Percentiles rank a stretch among this genome's conserved stretches.
phyloP scores from a whole-genome alignment of 345 rosid species.

The Schrenkiella parvula region DNA sequence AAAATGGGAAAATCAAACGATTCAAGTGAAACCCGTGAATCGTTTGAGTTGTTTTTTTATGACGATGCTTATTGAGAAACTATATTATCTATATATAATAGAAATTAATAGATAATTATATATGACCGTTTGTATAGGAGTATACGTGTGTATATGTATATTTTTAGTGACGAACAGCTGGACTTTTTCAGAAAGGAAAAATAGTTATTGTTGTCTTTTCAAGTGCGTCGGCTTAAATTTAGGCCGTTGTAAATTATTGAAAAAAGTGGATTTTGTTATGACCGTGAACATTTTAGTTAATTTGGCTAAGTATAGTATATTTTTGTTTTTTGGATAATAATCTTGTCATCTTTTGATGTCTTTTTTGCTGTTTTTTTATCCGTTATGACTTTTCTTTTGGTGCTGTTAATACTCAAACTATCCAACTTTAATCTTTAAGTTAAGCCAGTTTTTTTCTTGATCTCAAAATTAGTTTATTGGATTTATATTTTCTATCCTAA shows the following conservation, averaged over 20 bases:
- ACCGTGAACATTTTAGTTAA: slow-evolving; percentile 14
- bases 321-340: not conserved
- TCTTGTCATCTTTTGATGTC: not conserved
- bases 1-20: slow-evolving; percentile 16
- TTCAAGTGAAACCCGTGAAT: slow-evolving; percentile 30
- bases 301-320: slow-evolving; percentile 4
- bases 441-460: not conserved
- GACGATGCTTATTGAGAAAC: not conserved
- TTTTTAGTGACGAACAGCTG: slow-evolving; percentile 22
- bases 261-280: slow-evolving; percentile 12
- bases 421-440: not conserved
- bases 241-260: slow-evolving; percentile 22
- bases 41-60: slow-evolving; percentile 25
- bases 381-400: not conserved
- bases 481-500: not conserved
- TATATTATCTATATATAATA: slow-evolving; percentile 10
- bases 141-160: slow-evolving; percentile 24
- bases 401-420: not conserved
- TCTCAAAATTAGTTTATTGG: no score
- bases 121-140: slow-evolving; percentile 15
- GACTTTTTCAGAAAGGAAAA: not conserved
- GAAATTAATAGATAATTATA: not conserved
- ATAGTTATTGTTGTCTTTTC: not conserved
- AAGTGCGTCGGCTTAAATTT: slow-evolving; percentile 16
- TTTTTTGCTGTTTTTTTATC: not conserved